Base-by-base conservation (phyloP, 139 green algal species). In the Picochlorum sp. region DNA sequence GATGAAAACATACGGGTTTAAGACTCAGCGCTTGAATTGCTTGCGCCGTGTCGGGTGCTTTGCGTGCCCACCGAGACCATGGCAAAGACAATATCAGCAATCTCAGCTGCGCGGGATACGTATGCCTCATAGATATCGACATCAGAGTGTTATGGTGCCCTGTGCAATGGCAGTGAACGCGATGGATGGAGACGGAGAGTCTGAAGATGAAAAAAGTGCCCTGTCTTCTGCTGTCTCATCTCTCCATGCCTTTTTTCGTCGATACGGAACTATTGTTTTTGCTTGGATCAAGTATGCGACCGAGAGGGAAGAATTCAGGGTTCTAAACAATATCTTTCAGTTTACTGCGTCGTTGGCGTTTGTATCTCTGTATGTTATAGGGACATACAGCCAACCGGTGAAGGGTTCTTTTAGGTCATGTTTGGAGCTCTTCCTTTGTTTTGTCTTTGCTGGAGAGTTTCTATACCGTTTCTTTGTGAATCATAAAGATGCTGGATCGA, bases 311-410 rank as follows among this genome's bases (percentile, higher is more conserved):
- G 47, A 54, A 13, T 21, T 54, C 4, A 20, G 2, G 3, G 47
- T 54, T 20, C 1, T 21, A 7, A 54, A 21, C 11, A 20, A 54
- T 26, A 26, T 54, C 6, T 21, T 54, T 54, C 47, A 54, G n/a
- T 69, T 88, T 45, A 65, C 51, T 2, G 77, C 77, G 49, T 81
- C 56, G 26, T 52, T 92, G n/a, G 47, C 84, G 15, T 92, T 90
- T 58, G 79, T 93, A 45, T 72, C 74, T 31, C 73, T 93, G 21
- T 93, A 93, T 69, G 76, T 93, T 2, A 85, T 67, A 66, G 76
- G 65, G 64, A 93, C 86, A 15, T 93, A 93, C 77, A 57, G 23
- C 8, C 60, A 77, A 2, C 75, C 72, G 16, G 26, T 62, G 1
- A 69, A 73, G 4, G 80, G 73, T 24, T 78, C 72, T 7, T 41